Evolutionary conservation across 768 basidiomycete genomes (phyloP).

Genomic region (Kwoniella dendrophila): DNA sequence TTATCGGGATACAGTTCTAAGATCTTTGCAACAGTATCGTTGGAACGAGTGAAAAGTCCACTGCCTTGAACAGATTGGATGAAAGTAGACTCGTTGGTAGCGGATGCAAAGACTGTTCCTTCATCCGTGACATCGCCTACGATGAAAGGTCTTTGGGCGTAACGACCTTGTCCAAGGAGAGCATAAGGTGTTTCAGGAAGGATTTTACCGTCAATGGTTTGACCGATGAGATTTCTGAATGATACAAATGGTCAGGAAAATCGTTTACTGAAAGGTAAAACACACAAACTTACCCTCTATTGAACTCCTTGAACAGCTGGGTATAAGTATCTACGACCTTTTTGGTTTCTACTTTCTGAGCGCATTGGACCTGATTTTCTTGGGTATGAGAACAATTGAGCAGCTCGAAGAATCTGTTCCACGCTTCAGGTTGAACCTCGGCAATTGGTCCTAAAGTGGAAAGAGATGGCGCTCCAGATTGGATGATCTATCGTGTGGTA

Average conservation of each 20-base stretch:
- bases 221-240: slow-evolving; percentile 20
- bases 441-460: slow-evolving; percentile 5
- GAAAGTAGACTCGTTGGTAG: slow-evolving; percentile 12
- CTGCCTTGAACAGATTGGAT: slow-evolving; percentile 6
- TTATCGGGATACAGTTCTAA: slow-evolving; percentile 35
- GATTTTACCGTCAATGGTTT: slow-evolving; percentile 41
- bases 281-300: slow-evolving; percentile 1
- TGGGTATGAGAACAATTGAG: neutral
- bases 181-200: slow-evolving; percentile 45
- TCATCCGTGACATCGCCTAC: slow-evolving; percentile 50
- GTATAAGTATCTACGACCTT: slow-evolving; percentile 31
- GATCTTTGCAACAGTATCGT: slow-evolving; percentile 1
- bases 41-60: slow-evolving; percentile 29
- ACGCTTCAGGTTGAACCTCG: neutral
- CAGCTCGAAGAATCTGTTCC: slow-evolving; percentile 14
- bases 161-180: slow-evolving; percentile 40
- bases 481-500: neutral
- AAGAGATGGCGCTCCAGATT: neutral
- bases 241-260: neutral
- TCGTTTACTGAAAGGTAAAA: neutral
- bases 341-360: slow-evolving; percentile 17
- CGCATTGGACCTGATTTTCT: neutral
- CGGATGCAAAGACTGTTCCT: slow-evolving; percentile 46
- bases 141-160: slow-evolving; percentile 48
- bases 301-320: slow-evolving; percentile 9